These are phyloP conservation scores for Solidago caesia DNA, from an alignment of 129 eudicot species.

Conservation along the genomic window DNA sequence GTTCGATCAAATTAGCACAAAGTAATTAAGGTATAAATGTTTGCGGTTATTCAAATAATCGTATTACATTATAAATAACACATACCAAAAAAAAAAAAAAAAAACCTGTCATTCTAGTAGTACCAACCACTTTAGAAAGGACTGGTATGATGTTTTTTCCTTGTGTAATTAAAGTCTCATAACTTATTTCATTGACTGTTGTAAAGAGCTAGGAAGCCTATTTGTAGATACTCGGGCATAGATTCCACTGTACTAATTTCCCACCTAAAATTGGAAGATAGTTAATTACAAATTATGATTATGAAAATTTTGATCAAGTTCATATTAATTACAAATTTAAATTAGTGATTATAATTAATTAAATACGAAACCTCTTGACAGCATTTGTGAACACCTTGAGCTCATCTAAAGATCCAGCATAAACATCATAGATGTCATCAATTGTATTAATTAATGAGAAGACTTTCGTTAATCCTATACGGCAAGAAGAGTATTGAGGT, in stretches of 20 bases:
- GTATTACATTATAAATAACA: no score
- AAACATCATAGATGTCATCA: not conserved
- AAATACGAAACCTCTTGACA: not conserved
- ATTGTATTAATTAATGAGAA: not conserved
- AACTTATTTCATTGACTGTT: not conserved
- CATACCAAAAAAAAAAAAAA: no score
- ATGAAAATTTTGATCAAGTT: not conserved
- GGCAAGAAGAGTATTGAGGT: not conserved
- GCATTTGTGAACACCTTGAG: not conserved
- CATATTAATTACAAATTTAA: no score
- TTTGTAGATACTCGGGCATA: not conserved
- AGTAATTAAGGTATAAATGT: no score
- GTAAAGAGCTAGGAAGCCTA: slow-evolving; percentile 5
- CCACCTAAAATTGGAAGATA: not conserved
- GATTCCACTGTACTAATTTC: not conserved
- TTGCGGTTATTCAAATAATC: no score
- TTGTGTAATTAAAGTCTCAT: not conserved
- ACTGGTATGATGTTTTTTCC: not conserved
- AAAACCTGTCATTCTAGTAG: no score
- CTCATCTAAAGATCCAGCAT: not conserved
- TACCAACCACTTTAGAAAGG: not conserved
- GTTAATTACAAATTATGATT: no score
- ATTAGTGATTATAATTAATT: not conserved
- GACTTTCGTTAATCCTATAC: not conserved
- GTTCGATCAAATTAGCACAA: no score